Conservation (phyloP, 495 filamentous ascomycete species). For the Barbatosphaeria neglecta region DNA sequence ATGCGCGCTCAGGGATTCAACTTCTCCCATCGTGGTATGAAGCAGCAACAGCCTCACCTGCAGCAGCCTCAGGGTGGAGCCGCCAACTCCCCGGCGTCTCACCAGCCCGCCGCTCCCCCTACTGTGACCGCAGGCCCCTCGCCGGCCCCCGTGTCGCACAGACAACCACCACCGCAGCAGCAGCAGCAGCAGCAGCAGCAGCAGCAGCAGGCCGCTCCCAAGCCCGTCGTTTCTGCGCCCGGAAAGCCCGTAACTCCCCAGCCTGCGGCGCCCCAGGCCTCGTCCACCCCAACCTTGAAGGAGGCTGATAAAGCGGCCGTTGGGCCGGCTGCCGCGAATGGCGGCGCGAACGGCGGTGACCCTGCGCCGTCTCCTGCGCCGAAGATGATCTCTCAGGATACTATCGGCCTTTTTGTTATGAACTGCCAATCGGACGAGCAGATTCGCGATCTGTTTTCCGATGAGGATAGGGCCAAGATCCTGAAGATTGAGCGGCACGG, state of each 20-base stretch:
- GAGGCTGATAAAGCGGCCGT: constrained; percentile 35
- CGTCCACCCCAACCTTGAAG: constrained; percentile 28
- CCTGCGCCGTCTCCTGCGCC: constrained; percentile 29
- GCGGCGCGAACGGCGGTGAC: constrained; percentile 37
- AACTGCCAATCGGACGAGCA: constrained; percentile 67
- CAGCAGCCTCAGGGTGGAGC: constrained; percentile 22
- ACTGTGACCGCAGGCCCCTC: constrained; percentile 20
- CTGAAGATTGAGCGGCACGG: constrained; percentile 64
- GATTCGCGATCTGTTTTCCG: constrained; percentile 62
- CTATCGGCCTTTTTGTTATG: constrained; percentile 74
- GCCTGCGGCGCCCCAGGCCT: constrained; percentile 37
- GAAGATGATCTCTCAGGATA: constrained; percentile 30
- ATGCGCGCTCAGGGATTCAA: constrained; percentile 99
- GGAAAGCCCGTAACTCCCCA: constrained; percentile 44
- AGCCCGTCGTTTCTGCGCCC: constrained; percentile 23
- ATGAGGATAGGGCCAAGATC: constrained; percentile 73
- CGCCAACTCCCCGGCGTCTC: constrained; percentile 13
- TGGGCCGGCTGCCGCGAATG: constrained; percentile 33
- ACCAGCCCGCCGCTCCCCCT: constrained; percentile 26
- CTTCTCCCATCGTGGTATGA: constrained; percentile 80
- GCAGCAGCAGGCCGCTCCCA: constrained; percentile 20
- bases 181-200: constrained; percentile 19
- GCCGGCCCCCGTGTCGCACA: constrained; percentile 18
- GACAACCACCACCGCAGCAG: constrained; percentile 17
- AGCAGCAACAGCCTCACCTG: constrained; percentile 31